Evolutionary conservation across 306 rosid genomes (phyloP), one percentile per base, ranked within the genome.

Genomic region (Malus sylvestris): DNA sequence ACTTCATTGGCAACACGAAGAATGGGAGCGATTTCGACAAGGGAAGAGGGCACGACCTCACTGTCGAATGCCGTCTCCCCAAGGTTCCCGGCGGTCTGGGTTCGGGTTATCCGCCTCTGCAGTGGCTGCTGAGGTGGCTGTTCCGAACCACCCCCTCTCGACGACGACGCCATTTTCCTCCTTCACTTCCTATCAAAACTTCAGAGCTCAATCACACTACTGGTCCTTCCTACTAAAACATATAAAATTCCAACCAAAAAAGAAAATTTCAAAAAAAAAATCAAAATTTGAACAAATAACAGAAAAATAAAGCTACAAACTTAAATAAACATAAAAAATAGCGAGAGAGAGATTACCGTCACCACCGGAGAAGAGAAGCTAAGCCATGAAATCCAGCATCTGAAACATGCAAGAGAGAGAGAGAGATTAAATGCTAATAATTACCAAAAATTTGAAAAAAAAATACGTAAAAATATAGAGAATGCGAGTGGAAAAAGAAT

Each of bases 1-100:
- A 95, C 97, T 84, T 95, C 98, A 86, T 95, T 95, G 67, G 98
- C 98, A 73, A 95, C 97, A 22, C 98, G 97, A 68, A 95, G 98
- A 86, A 95, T 92, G 5, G 97, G 97, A 3, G 98, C 98, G 35
- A 95, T 92, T 80, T 95, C 93, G 0, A 85, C 90, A 0, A 95
- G 98, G 19, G 98, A 89, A 0, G 98, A 95, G n/a, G 98, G 98
- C 65, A 95, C 98, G 2, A 92, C 90, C 85, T 92, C 98, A 75
- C 98, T 92, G 70, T 95, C 96, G 51, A 90, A 90, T 32, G 81
- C 87, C 2, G 96, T 79, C 80, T 95, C 98, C 11, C 98, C 98
- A 4, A 92, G 90, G 82, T 90, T 95, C 19, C 97, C 98, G 10
- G 97, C 88, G 0, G 98, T 95, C 83, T 92, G 98, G 33, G 98